A percentile compares a stretch with the other conserved stretches of the same genome.
phyloP scores from a whole-genome alignment of 2,329 filamentous ascomycete species.

The Aspergillus sp. region DNA sequence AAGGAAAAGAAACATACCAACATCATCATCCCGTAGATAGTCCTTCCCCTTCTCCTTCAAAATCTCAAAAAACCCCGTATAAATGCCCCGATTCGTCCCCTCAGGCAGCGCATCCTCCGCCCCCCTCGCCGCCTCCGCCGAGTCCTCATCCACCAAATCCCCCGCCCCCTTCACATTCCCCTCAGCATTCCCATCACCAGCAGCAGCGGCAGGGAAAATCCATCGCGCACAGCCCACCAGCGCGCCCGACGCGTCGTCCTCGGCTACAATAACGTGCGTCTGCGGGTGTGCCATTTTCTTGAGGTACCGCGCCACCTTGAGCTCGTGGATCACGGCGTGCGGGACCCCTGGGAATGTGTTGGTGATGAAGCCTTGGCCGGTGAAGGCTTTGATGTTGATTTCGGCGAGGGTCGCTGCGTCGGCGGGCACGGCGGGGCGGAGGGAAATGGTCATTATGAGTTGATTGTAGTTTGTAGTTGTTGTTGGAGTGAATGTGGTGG shows the following conservation, averaged over 20 bases:
- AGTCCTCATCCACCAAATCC: neutral
- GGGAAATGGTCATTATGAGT: conserved; percentile 4
- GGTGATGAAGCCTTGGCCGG: conserved; percentile 36
- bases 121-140: conserved; percentile 36
- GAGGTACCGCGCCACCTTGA: conserved; percentile 38
- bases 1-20: conserved; percentile 11
- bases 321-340: conserved; percentile 23
- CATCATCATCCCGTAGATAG: conserved; percentile 13
- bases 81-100: conserved; percentile 42
- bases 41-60: conserved; percentile 7
- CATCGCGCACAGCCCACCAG: conserved; percentile 53
- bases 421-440: conserved; percentile 42
- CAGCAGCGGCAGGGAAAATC: conserved; percentile 24
- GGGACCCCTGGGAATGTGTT: conserved; percentile 24
- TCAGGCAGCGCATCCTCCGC: conserved; percentile 33
- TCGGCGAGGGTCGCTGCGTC: conserved; percentile 45
- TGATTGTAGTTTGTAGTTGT: neutral
- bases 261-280: conserved; percentile 43
- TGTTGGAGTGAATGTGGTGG: neutral
- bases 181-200: neutral
- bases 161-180: conserved; percentile 23
- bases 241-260: conserved; percentile 26
- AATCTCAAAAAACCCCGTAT: conserved; percentile 18
- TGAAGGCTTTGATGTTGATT: conserved; percentile 51
- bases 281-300: conserved; percentile 44